Base-by-base conservation (phyloP, 2,329 filamentous ascomycete genomes). In the Aspergillus nomiae region DNA sequence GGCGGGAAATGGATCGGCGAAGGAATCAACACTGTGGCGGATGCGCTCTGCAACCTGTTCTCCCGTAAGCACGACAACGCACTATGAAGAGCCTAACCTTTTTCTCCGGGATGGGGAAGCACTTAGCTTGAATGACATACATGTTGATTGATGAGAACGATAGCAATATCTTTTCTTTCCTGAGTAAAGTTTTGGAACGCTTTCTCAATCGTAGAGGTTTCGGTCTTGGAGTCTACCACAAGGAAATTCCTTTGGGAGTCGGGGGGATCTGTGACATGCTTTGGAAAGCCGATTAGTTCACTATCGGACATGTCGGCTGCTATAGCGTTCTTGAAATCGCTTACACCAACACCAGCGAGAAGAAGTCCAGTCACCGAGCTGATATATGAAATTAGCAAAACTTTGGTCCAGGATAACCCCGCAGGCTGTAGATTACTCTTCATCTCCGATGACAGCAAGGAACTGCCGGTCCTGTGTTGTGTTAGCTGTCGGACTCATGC, bases 181-280 rank as follows among this genome's bases (percentile, higher is more conserved):
- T 88, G 87, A 10, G 93, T 97, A 79, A 97, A 98, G 69, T 86
- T 86, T 68, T 96, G 90, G 77, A 99, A 99, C 11, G 94, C 90
- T 41, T 89, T 87, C 80, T 98, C 95, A 74, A 99, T 97, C 62
- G 91, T 84, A 3, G 91, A 83, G 59, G 86, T 95, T 69, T 97
- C 93, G 43, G 94, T 99, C 85, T 98, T 98, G 76, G 81, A 83
- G 79, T 99, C 94, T 65, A 99, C 95, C 61, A 99, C 92, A 11
- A 99, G 88, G 82, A 97, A 99, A 85, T 99, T 99, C 84, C 97
- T 96, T 77, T 97, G 91, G 45, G 91, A 87, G 76, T 96, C 92
- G 51, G 94, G 92, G 8, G 92, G 90, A 59, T 90, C 86, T 19
- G 93, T 96, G 67, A 98, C 94, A 78, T 98, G 94, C 94, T 97